Evolutionary conservation across 1,284 basidiomycete species (phyloP), one percentile per base, ranked within the genome.

Genomic region (Trichosporon inkin): DNA sequence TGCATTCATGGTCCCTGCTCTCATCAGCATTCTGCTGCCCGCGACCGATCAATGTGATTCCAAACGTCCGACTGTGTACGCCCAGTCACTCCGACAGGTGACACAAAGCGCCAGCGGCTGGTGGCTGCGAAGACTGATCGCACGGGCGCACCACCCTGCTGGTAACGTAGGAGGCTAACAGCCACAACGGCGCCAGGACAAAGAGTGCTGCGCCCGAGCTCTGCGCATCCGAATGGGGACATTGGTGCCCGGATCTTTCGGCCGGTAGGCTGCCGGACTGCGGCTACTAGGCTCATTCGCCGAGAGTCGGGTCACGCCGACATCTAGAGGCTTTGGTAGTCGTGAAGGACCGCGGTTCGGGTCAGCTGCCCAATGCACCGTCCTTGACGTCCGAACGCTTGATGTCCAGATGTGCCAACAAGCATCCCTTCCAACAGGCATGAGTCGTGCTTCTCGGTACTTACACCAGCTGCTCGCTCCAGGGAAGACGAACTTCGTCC

Each of bases 1-100:
- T n/a, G 44, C 44, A 16, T 49, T 49, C 14, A 49, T 22, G 16
- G 44, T 49, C 44, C 44, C 44, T 49, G 44, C 28, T 49, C 16
- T 28, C 3, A 24, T 49, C 24, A 49, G 44, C 24, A 32, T 2
- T 49, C 22, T 47, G 24, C 11, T 14, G 4, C 36, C 36, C 5
- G 6, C 36, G 6, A 38, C n/a, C n/a, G 17, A 10, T 14, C 22
- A 6, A 14, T 14, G 8, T 32, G 28, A 5, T 32, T 32, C 28
- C 28, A 8, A 8, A 32, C 4, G 28, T 32, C 28, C 28, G 28
- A 32, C 28, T 5, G 5, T 32, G 4, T 8, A 4, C 28, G 28
- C 28, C 28, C 5, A 32, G 8, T 32, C 28, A 5, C 8, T 32
- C 28, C 28, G 28, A 32, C 28, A 32, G 28, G 28, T 8, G n/a